Evolutionary conservation across 2,329 filamentous ascomycete species (phyloP), one percentile per base, ranked within the genome.

Genomic region (Teratosphaeria gauchensis): DNA sequence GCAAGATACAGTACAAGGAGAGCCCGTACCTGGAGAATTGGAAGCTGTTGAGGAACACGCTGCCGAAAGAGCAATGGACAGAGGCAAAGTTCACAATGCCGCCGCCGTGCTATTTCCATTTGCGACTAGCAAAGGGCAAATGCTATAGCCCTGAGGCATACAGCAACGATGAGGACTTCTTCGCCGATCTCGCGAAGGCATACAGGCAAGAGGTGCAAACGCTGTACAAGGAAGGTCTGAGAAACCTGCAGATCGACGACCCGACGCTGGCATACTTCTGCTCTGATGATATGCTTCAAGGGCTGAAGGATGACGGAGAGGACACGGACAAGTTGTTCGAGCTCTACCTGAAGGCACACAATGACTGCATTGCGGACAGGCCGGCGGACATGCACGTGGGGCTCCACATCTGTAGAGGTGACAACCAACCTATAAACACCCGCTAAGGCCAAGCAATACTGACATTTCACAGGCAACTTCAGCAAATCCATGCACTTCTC

Each of bases 201-300:
- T 73, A 72, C 60, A 64, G 69, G 59, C 64, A 71, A 62, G 72
- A 74, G 65, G 67, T 74, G 62, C 66, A 68, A 69, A 71, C 68
- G 38, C 62, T 74, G 32, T 69, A 73, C 60, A 61, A 63, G 12
- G 68, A 69, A 48, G 72, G 72, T 12, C 63, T 73, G 21, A 65
- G 70, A 55, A 72, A 69, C 62, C 63, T 74, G 57, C 72, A 74
- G 65, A 72, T 74, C 52, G 72, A 74, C 55, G 72, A 73, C 58
- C 72, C 72, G n/a, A 73, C 72, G 9, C 59, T 74, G 60, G 71
- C 72, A 55, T 73, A 73, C 62, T 73, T 73, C 63, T 73, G 71
- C 64, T 70, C 68, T 53, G 65, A 71, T 28, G 71, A 72, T 48
- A 73, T 74, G 69, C 61, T 72, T 54, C 62, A 67, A 53, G 70